phyloP scores from a whole-genome alignment of 345 rosid genomes.

The Citrus cavaleriei region DNA sequence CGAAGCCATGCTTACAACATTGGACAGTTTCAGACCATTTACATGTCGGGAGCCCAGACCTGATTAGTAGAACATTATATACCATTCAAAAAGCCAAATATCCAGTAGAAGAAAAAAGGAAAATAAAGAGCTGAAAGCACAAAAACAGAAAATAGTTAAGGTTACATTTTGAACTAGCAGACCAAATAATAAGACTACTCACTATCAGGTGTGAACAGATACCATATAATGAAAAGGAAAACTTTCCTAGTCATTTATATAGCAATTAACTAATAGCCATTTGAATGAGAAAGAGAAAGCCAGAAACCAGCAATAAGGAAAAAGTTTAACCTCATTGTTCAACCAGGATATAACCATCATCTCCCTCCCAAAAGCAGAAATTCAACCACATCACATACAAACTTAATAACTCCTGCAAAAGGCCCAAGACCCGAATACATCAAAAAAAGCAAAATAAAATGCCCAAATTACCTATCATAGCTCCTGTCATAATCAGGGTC shows the following conservation, averaged over 20 bases:
- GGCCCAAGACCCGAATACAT: background rate
- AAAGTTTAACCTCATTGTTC: background rate
- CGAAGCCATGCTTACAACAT: background rate
- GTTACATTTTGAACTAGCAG: background rate
- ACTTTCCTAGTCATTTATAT: background rate
- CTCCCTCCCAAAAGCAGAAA: background rate
- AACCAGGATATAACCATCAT: background rate
- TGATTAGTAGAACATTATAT: background rate
- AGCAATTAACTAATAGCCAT: background rate
- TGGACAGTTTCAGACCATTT: background rate
- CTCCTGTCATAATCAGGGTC: constrained; percentile 85
- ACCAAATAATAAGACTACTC: background rate
- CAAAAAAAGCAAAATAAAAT: background rate
- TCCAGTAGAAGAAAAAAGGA: background rate
- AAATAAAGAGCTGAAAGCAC: background rate
- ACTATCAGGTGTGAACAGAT: background rate
- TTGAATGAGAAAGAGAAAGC: background rate
- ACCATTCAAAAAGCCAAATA: background rate
- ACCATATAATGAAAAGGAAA: background rate
- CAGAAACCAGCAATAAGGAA: background rate
- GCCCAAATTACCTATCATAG: constrained; percentile 52
- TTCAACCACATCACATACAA: background rate
- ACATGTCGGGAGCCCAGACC: background rate
- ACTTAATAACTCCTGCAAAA: background rate
- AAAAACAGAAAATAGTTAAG: background rate